Evolutionary conservation across 106 monocot genomes (phyloP).

Genomic region (Apostasia ramifera): DNA sequence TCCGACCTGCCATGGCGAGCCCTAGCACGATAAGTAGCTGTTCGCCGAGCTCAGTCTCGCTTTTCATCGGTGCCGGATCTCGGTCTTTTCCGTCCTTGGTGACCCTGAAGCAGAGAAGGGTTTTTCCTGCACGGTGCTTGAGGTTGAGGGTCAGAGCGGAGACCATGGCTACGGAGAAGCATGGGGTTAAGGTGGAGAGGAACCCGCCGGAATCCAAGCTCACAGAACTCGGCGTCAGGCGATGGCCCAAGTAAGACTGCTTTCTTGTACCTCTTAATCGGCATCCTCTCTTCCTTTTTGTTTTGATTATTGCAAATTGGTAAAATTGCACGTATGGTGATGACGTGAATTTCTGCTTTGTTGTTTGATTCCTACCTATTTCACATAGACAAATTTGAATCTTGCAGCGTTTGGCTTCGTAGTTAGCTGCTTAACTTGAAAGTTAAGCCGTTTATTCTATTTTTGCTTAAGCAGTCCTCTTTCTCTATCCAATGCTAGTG

Average conservation of each 20-base stretch:
- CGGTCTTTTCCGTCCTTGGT: neutral
- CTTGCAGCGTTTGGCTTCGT: no score
- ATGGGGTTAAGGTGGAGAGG: conserved; percentile 70
- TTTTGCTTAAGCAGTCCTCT: no score
- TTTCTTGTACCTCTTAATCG: neutral
- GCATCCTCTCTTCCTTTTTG: neutral
- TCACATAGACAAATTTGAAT: no score
- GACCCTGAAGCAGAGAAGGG: neutral
- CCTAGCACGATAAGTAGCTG: conserved; percentile 1
- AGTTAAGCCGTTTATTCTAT: no score
- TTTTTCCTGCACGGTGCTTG: neutral
- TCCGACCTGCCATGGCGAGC: conserved; percentile 20
- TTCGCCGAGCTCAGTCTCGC: neutral
- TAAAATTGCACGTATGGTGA: no score
- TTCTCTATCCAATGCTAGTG: no score
- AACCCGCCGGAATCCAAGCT: conserved; percentile 75
- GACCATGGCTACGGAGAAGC: conserved; percentile 83
- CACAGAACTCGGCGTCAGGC: conserved; percentile 62
- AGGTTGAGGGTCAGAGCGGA: conserved; percentile 41
- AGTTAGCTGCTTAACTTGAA: no score
- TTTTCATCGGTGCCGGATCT: neutral
- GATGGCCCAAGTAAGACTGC: conserved; percentile 77
- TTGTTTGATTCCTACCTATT: neutral
- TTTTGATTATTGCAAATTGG: neutral
- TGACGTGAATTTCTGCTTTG: neutral